A percentile compares a stretch with the other conserved stretches of the same genome.
These are phyloP conservation scores for Dictyophora rubrovolvata DNA, from an alignment of 768 basidiomycete genomes.

Conservation along the genomic window DNA sequence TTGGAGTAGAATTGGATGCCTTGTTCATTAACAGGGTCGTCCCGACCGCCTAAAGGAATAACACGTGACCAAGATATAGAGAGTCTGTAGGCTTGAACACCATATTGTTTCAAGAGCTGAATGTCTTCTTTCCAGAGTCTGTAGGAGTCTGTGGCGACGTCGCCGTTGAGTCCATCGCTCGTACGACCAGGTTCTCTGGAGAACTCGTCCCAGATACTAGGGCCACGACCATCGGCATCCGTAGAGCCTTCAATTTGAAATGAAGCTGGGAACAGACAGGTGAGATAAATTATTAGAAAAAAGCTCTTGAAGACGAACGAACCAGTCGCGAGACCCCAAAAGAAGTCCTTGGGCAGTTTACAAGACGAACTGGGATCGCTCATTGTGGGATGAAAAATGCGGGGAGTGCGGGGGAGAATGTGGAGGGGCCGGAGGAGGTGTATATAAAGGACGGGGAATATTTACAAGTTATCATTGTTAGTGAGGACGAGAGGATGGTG, in stretches of 20 bases:
- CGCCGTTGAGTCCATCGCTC: conserved; percentile 53
- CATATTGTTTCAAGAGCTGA: conserved; percentile 49
- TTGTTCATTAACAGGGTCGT: conserved; percentile 61
- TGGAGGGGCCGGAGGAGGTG: conserved; percentile 3
- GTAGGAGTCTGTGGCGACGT: conserved; percentile 65
- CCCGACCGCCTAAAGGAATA: conserved; percentile 61
- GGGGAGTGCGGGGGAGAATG: conserved; percentile 4
- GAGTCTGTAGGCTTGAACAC: conserved; percentile 67
- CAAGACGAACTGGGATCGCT: conserved; percentile 6
- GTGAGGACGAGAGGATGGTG: conserved; percentile 1
- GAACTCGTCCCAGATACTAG: conserved; percentile 71
- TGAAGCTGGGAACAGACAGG: conserved; percentile 31
- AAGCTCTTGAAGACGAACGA: conserved; percentile 17
- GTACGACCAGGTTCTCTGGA: conserved; percentile 57
- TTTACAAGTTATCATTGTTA: background rate
- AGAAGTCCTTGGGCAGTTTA: conserved; percentile 48
- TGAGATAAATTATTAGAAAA: background rate
- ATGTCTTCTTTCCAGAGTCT: conserved; percentile 57
- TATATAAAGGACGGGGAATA: conserved; percentile 9
- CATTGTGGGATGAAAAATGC: conserved; percentile 5
- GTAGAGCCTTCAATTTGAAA: conserved; percentile 71
- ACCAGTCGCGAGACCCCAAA: conserved; percentile 69
- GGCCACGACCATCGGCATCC: conserved; percentile 48
- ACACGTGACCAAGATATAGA: conserved; percentile 69
- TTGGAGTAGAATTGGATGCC: conserved; percentile 64